A percentile compares a stretch with the other conserved stretches of the same genome.
Conservation (phyloP, 352 stramenopile genomes). For the Phytophthora capsici region DNA sequence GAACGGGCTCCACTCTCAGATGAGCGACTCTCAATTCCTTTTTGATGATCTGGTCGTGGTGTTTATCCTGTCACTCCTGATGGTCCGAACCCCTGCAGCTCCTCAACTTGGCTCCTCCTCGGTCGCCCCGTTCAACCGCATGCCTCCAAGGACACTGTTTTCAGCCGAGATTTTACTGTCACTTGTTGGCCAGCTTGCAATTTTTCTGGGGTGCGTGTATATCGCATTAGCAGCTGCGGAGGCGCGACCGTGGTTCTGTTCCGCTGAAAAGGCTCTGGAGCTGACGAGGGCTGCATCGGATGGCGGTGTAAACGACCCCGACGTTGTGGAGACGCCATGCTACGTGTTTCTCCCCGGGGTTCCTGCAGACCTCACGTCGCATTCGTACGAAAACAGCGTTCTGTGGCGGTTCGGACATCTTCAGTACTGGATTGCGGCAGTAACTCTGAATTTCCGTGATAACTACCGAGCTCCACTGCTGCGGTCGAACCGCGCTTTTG, state of each 20-base stretch:
- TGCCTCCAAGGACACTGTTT: conserved; percentile 70
- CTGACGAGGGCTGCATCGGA: conserved; percentile 44
- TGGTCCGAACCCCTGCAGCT: conserved; percentile 65
- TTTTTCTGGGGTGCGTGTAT: conserved; percentile 62
- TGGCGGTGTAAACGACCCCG: conserved; percentile 32
- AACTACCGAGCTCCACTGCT: conserved; percentile 65
- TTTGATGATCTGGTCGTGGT: conserved; percentile 82
- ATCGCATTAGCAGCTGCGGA: conserved; percentile 64
- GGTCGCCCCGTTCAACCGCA: conserved; percentile 34
- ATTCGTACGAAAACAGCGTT: conserved; percentile 83
- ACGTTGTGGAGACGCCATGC: conserved; percentile 60
- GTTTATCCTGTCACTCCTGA: conserved; percentile 72
- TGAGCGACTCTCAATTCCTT: conserved; percentile 83
- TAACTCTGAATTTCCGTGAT: conserved; percentile 74
- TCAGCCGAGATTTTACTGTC: conserved; percentile 62
- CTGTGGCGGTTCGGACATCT: conserved; percentile 82
- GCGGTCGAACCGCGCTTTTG: conserved; percentile 57
- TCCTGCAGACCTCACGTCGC: conserved; percentile 58
- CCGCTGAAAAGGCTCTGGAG: conserved; percentile 45
- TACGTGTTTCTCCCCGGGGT: conserved; percentile 66
- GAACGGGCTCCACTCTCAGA: conserved; percentile 67
- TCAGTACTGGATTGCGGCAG: conserved; percentile 77
- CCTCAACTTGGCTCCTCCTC: conserved; percentile 38
- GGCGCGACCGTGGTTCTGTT: conserved; percentile 70
- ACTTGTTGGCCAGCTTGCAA: conserved; percentile 59